Evolutionary conservation across 495 filamentous ascomycete species (phyloP).

Genomic region (Glutinoglossum americanum): DNA sequence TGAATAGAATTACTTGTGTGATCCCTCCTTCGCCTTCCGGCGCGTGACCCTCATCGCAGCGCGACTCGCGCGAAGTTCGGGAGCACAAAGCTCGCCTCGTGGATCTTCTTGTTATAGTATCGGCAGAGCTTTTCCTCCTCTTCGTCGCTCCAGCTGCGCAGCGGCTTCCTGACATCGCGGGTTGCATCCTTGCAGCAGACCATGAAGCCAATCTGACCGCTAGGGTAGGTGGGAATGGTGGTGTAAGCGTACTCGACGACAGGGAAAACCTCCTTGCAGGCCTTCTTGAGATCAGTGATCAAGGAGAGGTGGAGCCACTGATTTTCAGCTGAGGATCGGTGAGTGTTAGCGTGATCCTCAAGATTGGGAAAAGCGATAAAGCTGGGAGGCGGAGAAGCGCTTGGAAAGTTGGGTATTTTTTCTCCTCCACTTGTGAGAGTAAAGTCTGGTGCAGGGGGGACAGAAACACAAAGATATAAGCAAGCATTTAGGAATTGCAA

Average conservation of each 20-base stretch:
- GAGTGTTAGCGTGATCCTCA: constrained; percentile 12
- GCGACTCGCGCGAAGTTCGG: constrained; percentile 80
- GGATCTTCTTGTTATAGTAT: constrained; percentile 93
- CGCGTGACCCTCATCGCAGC: constrained; percentile 20
- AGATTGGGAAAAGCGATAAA: constrained; percentile 4
- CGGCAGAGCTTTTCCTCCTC: constrained; percentile 80
- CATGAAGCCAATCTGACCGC: constrained; percentile 99
- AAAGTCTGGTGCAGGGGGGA: neutral
- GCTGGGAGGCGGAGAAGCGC: constrained; percentile 2
- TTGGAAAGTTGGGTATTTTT: neutral
- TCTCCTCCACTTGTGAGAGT: neutral
- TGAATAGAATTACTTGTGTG: too few relatives aligned
- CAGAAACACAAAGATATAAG: neutral
- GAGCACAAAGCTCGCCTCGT: constrained; percentile 80
- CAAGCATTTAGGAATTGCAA: neutral
- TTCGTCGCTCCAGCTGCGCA: constrained; percentile 57
- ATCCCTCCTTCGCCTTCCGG: too few relatives aligned
- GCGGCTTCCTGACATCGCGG: constrained; percentile 61
- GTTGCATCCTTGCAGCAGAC: constrained; percentile 87
- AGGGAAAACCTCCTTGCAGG: constrained; percentile 94
- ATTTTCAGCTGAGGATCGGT: constrained; percentile 56
- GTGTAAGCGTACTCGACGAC: constrained; percentile 97
- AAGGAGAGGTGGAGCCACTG: constrained; percentile 93
- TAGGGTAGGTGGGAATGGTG: constrained; percentile 97
- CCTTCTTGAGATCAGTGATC: constrained; percentile 80